Evolutionary conservation across 352 stramenopile genomes (phyloP).

Genomic region (Thraustotheca clavata): DNA sequence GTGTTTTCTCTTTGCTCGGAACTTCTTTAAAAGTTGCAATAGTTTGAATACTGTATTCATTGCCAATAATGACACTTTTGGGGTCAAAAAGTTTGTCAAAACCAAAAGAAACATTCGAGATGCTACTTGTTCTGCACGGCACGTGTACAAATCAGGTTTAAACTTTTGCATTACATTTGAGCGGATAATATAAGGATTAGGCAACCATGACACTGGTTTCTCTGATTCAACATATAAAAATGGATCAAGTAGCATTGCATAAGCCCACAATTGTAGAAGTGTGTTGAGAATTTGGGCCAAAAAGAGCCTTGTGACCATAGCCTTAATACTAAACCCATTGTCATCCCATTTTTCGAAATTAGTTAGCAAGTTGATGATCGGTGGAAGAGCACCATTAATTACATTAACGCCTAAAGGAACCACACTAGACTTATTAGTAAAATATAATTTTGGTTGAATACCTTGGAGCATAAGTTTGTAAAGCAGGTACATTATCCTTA

Average conservation of each 20-base stretch:
- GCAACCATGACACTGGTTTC: conserved; percentile 9
- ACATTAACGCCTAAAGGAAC: conserved; percentile 60
- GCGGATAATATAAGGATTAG: conserved; percentile 25
- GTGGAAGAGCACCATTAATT: conserved; percentile 63
- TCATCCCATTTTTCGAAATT: conserved; percentile 71
- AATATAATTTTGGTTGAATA: background rate
- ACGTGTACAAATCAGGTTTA: conserved; percentile 39
- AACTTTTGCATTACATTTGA: conserved; percentile 61
- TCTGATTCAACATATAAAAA: conserved; percentile 40
- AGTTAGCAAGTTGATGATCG: conserved; percentile 54
- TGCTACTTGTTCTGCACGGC: conserved; percentile 53
- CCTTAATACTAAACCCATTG: conserved; percentile 69
- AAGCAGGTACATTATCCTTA: conserved; percentile 29
- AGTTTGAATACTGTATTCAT: conserved; percentile 25
- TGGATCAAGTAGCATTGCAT: conserved; percentile 54
- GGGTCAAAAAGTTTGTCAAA: conserved; percentile 62
- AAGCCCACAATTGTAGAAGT: conserved; percentile 70
- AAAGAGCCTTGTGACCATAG: conserved; percentile 71
- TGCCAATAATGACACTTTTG: conserved; percentile 42
- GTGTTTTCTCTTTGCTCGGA: conserved; percentile 23
- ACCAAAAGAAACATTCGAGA: conserved; percentile 58
- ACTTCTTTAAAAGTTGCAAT: conserved; percentile 18
- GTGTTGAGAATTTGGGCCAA: conserved; percentile 79
- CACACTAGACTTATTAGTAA: conserved; percentile 25
- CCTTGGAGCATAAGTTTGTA: conserved; percentile 46